Percentiles rank a stretch among this genome's conserved stretches.
Evolutionary conservation across 2,329 filamentous ascomycete species (phyloP).

Genomic region (Colletotrichum spaethianum): DNA sequence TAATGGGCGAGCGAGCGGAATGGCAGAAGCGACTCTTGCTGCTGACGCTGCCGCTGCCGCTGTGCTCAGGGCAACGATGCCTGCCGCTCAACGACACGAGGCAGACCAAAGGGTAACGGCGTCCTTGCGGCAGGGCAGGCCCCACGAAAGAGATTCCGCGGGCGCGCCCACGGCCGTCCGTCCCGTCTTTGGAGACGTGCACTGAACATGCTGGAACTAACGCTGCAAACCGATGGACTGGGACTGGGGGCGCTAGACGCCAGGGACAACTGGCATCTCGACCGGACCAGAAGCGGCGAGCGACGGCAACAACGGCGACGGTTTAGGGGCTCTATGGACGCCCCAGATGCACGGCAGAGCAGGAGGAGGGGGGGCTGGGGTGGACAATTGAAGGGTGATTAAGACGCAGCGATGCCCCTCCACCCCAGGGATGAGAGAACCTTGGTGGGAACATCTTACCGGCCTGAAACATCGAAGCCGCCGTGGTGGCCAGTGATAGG

Average conservation of each 20-base stretch:
- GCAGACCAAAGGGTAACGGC: neutral
- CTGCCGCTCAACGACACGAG: slow-evolving; percentile 3
- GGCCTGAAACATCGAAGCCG: slow-evolving; percentile 39
- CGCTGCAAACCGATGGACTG: neutral
- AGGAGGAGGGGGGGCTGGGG: too few species aligned
- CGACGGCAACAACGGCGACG: neutral
- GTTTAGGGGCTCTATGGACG: neutral
- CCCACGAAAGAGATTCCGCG: slow-evolving; percentile 1
- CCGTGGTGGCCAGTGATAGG: slow-evolving; percentile 24
- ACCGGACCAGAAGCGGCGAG: neutral
- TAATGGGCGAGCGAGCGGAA: slow-evolving; percentile 11
- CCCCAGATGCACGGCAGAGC: neutral
- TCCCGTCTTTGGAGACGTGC: slow-evolving; percentile 27
- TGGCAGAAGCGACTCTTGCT: neutral
- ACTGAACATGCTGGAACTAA: slow-evolving; percentile 4
- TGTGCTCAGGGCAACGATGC: neutral
- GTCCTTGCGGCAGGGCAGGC: neutral
- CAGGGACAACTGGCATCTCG: slow-evolving; percentile 11
- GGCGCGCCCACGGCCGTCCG: slow-evolving; percentile 8
- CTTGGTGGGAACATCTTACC: slow-evolving; percentile 41
- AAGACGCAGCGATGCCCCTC: neutral
- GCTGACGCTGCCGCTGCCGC: neutral
- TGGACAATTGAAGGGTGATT: too few species aligned
- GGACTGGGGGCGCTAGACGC: neutral
- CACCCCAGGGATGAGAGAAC: slow-evolving; percentile 10